Evolutionary conservation across 2,329 filamentous ascomycete genomes (phyloP), one percentile per base, ranked within the genome.

Genomic region (Xylariaceae sp.): DNA sequence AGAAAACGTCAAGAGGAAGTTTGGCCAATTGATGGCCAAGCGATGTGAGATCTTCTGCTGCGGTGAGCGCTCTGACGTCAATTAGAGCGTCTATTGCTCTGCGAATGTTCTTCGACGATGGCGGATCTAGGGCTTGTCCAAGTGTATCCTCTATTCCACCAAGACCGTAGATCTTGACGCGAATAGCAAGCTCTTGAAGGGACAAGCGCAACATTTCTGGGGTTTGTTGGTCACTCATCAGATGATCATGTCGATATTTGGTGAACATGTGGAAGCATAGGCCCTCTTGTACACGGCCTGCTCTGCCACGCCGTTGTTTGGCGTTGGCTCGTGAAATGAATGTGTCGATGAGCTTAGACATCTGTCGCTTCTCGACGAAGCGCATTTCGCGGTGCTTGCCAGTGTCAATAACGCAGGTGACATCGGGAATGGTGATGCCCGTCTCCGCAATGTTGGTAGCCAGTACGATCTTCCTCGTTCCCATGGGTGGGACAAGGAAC

Each of bases 371-470:
- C 73, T 99, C 94, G 65, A 99, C 93, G 63, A 96, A 97, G 28
- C 93, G 80, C 93, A 97, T 97, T 70, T 96, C 93, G 60, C 95
- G 91, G 71, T 97, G 93, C 70, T 96, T 97, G 51, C 94, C 94
- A 1, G 91, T 92, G 69, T 99, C 94, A 53, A 99, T 88, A 42
- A 99, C 94, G 62, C 92, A 96, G 0, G 94, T 97, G 31, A 99
- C 90, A 67, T 99, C 94, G 1, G 94, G 94, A 59, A 99, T 99
- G 0, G 94, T 99, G 66, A 99, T 96, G 75, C 94, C 94, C 1
- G 94, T 99, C 70, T 99, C 94, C 5, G 94, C 94, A 68, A 99
- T 99, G 66, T 99, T 99, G 13, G 94, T 99, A 1, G 94, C 92
- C 49, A 99, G 80, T 2, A 99, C 93, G 58, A 99, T 94, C 73